Percentiles rank a stretch among this genome's conserved stretches.
Conservation (phyloP, 2,329 filamentous ascomycete species). For the Rosellinia necatrix region DNA sequence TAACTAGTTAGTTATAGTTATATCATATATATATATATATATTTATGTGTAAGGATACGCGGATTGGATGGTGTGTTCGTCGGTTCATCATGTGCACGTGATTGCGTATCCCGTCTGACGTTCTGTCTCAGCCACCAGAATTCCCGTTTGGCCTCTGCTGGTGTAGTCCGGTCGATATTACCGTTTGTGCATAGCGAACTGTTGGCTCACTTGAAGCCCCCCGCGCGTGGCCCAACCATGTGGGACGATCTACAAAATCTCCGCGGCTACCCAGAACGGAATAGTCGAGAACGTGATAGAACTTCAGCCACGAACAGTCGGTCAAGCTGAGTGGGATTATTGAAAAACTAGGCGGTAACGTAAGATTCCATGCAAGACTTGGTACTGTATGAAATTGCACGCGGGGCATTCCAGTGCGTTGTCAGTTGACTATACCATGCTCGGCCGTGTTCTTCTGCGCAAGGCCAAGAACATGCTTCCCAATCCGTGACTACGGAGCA, state of each 20-base stretch:
- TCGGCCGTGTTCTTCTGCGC: too few species aligned
- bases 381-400: neutral
- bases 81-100: conserved; percentile 18
- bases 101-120: conserved; percentile 7
- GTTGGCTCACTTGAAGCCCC: conserved; percentile 20
- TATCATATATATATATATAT: too few species aligned
- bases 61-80: conserved; percentile 4
- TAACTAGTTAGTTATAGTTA: too few species aligned
- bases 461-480: too few species aligned
- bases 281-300: conserved; percentile 26
- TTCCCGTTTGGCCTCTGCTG: conserved; percentile 9
- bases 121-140: conserved; percentile 13
- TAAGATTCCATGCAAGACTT: conserved; percentile 1
- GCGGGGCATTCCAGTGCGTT: too few species aligned
- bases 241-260: conserved; percentile 30
- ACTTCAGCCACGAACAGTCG: conserved; percentile 18
- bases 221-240: conserved; percentile 25
- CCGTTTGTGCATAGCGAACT: conserved; percentile 12
- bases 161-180: conserved; percentile 19
- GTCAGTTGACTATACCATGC: too few species aligned
- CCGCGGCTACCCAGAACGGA: conserved; percentile 18
- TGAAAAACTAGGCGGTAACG: too few species aligned
- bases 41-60: too few species aligned
- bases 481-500: too few species aligned
- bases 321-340: conserved; percentile 6